phyloP scores from a whole-genome alignment of 345 rosid genomes.

The Eucalyptus tenuipes region DNA sequence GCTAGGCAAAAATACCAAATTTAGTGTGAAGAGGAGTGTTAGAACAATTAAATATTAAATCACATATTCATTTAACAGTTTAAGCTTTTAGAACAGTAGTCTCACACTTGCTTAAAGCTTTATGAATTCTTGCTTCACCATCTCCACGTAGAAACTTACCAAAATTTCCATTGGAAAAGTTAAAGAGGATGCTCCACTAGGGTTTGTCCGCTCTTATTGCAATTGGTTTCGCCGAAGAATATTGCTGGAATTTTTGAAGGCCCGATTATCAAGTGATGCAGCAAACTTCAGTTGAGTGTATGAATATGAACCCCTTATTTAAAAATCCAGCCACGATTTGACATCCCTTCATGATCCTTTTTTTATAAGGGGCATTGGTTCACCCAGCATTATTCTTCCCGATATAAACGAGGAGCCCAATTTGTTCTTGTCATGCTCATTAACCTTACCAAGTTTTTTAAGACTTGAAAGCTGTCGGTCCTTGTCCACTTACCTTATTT shows the following conservation, averaged over 20 bases:
- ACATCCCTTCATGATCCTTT: not conserved
- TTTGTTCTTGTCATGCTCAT: not conserved
- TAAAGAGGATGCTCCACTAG: not conserved
- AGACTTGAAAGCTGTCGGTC: not conserved
- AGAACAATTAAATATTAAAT: no score
- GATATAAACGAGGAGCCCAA: not conserved
- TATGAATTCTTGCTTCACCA: not conserved
- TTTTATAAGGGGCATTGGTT: not conserved
- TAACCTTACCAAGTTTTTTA: not conserved
- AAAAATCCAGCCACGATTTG: not conserved
- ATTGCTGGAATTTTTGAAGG: not conserved
- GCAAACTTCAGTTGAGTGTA: not conserved
- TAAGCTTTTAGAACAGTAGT: rapidly evolving
- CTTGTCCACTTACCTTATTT: not conserved
- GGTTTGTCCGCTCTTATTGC: not conserved
- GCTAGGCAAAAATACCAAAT: no score
- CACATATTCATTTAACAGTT: rapidly evolving
- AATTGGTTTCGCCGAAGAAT: not conserved
- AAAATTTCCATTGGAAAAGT: not conserved
- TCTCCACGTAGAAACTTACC: not conserved
- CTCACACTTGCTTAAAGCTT: not conserved
- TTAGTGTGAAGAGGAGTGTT: no score
- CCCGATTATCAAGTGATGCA: not conserved
- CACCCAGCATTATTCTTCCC: not conserved
- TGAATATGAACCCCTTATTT: not conserved